Conservation (phyloP, 2,329 filamentous ascomycete genomes). For the Apiospora malaysiana region DNA sequence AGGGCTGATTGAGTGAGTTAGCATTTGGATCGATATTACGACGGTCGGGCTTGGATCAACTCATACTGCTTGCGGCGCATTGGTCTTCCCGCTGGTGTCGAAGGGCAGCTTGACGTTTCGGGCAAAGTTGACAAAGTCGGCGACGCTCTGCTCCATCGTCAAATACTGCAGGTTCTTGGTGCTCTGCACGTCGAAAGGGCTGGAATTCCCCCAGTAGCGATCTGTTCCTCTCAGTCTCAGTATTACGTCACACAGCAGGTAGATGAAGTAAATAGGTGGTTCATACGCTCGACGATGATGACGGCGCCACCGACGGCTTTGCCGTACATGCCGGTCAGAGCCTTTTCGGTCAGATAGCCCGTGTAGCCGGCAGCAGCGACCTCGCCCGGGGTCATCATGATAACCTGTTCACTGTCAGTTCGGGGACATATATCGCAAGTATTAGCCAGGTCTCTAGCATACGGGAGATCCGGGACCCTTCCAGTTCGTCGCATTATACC, state of each 20-base stretch:
- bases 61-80: conserved; percentile 52
- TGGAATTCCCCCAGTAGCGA: conserved; percentile 63
- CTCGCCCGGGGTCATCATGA: conserved; percentile 61
- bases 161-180: conserved; percentile 60
- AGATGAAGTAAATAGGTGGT: background rate
- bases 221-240: conserved; percentile 40
- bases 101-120: conserved; percentile 59
- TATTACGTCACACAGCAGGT: background rate
- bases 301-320: conserved; percentile 59
- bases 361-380: conserved; percentile 50
- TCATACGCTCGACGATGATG: conserved; percentile 59
- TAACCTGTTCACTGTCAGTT: conserved; percentile 39
- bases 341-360: conserved; percentile 56
- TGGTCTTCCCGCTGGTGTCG: conserved; percentile 51
- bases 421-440: background rate
- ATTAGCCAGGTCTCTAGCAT: conserved; percentile 22
- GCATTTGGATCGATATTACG: background rate
- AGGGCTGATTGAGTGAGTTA: conserved; percentile 46
- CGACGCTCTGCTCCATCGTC: conserved; percentile 58
- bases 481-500: conserved; percentile 57
- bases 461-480: conserved; percentile 60
- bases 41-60: background rate
- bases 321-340: conserved; percentile 56
- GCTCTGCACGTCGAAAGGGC: conserved; percentile 55
- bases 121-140: conserved; percentile 61